A percentile compares a stretch with the other conserved stretches of the same genome.
Evolutionary conservation across 192 early-diverging fungal genomes (phyloP).

Genomic region (Geranomyces variabilis): DNA sequence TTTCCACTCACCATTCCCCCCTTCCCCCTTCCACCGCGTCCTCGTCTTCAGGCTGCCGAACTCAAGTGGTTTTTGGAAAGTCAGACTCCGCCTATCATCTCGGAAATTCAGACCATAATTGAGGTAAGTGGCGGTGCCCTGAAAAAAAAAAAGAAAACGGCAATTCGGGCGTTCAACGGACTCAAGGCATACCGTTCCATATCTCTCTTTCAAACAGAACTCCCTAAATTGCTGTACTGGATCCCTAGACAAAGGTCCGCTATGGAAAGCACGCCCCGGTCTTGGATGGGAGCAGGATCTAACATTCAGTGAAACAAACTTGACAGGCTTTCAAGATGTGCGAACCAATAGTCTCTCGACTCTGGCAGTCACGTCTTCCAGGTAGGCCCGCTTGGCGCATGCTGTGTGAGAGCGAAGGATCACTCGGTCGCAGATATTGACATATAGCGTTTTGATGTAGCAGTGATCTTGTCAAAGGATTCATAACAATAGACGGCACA

Average conservation of each 20-base stretch:
- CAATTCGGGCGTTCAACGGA: no score
- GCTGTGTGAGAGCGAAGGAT: no score
- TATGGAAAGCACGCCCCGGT: not conserved
- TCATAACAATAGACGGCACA: conserved; percentile 41
- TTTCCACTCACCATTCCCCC: no score
- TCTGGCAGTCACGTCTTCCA: conserved; percentile 37
- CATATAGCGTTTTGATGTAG: conserved; percentile 11
- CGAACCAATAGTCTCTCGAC: conserved; percentile 17
- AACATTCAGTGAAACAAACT: not conserved
- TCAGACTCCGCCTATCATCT: conserved; percentile 19
- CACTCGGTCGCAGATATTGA: no score
- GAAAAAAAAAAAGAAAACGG: no score
- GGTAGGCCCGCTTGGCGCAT: conserved; percentile 14
- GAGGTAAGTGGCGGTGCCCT: conserved; percentile 32
- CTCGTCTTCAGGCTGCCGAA: conserved; percentile 5
- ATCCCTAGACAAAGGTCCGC: not conserved
- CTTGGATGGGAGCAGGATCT: not conserved
- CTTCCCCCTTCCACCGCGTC: no score
- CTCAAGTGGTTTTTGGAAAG: conserved; percentile 33
- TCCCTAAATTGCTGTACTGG: conserved; percentile 18
- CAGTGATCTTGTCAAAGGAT: conserved; percentile 43
- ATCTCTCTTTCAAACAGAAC: no score
- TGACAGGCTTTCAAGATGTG: not conserved
- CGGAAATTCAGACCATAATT: conserved; percentile 25
- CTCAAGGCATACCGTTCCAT: no score